Base-by-base conservation (phyloP, 768 basidiomycete genomes). In the Mycena rosella region DNA sequence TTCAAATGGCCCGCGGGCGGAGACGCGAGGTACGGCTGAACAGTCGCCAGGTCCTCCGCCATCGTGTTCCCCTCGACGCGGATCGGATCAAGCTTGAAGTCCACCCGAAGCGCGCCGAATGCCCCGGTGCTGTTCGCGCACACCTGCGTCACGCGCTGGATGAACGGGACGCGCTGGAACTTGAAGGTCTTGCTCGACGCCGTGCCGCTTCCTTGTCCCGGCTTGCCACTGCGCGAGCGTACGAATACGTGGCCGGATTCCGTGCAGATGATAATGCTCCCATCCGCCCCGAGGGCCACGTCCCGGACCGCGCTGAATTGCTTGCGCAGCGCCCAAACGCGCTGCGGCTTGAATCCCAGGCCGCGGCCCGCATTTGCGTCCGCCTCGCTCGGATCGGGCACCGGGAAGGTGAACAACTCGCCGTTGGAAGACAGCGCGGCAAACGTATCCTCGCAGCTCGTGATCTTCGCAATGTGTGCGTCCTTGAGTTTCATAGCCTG, bases 191-290 rank as follows among this genome's bases (percentile, higher is more conserved):
- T 91, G 27, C 73, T 73, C 57, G 66, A 77, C 18, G 71, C 65
- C 10, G 71, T 51, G 30, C 24, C 34, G n/a, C n/a, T n/a, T 26
- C 72, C 72, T 34, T 78, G 74, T 13, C 76, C 75, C 68, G 65
- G 71, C 65, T 79, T 81, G 8, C 77, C 67, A 64, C 81, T 88
- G 29, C 95, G 87, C 22, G 89, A 85, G 26, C 96, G 91, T 26
- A 96, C 85, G 74, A 92, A 98, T 34, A 97, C 96, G 73, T 98
- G 96, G 0, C 97, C 97, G 5, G 97, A 96, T 68, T 93, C 89
- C 2, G 97, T 99, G 79, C 95, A 98, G 51, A 99, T 86, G 75
- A 98, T 91, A 74, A 98, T 87, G 18, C 92, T 88, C 5, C 96
- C 95, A 69, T 98, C 96, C 1, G 89, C 83, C 22, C 95, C 95